Evolutionary conservation across 176 grass and related monocot species (phyloP), one percentile per base, ranked within the genome.

Genomic region (Ampelocalamus luodianensis): DNA sequence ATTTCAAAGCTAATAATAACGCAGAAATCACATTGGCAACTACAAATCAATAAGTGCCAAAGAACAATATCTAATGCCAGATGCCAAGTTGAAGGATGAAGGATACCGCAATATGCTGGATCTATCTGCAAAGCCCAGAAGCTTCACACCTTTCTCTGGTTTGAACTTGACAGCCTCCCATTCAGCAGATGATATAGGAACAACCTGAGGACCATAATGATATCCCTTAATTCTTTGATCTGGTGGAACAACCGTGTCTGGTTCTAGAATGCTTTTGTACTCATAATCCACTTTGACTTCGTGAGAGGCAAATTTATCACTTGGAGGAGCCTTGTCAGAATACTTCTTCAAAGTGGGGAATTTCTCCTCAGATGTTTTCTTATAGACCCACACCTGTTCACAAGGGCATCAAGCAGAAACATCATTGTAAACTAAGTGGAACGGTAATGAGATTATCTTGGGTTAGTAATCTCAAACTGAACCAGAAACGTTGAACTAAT

Each of bases 221-320:
- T 95, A 98, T 11, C 96, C 96, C 68, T 93, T 98, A 63, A 98
- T 93, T 85, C 96, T 95, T 82, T 98, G 96, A 81, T 98, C 96
- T 62, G 96, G 96, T 51, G 96, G 93, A 72, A 98, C 76, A 73
- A 89, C 85, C 77, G 84, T 98, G 68, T 93, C 89, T 88, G 91
- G 89, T 85, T 93, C 89, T 20, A 88, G 29, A 50, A 90, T 54
- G n/a, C 89, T 98, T 80, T 86, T 98, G 88, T 98, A 98, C 60
- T 98, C 89, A 78, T 86, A 93, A 87, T 92, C 93, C 67, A 98
- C 83, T 92, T 93, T 95, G 75, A 98, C 91, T 81, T 98, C 93
- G 81, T 98, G 89, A 50, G 93, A 87, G 49, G 96, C 96, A 82
- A 78, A 89, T 80, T 89, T 89, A 86, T 95, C 91, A 71, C 72